Base-by-base conservation (phyloP, 768 basidiomycete genomes). In the Panellus pusillus region DNA sequence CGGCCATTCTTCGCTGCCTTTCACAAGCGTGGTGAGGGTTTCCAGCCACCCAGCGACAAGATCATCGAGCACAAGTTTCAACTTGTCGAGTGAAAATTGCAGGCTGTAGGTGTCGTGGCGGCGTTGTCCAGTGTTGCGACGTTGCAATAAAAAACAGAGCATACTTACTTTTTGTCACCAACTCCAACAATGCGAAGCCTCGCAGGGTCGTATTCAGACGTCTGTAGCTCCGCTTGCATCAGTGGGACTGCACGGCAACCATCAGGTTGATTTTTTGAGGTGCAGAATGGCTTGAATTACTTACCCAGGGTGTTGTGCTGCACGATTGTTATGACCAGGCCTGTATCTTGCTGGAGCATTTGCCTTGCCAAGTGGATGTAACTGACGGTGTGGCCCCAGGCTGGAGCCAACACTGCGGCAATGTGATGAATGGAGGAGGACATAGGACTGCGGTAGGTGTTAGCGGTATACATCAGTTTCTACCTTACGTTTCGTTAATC, bases 11-110 rank as follows among this genome's bases (percentile, higher is more conserved):
- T 44, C 18, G 24, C 9, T 28, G 12, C 44, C 55, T 19, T 35
- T 3, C 1, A n/a, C 29, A 1, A 57, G 19, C 7, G n/a, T 3
- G 15, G 55, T 24, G 7, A 57, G 29, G 3, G 11, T 7, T 11
- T 51, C 24, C 11, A 44, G 15, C 55, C 55, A 57, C 3, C 50
- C n/a, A n/a, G n/a, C n/a, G n/a, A n/a, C n/a, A n/a, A n/a, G n/a
- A n/a, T n/a, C n/a, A n/a, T n/a, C n/a, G 44, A 50, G 2, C 5
- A 39, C 29, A 2, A 35, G 18, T 9, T 19, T 27, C 1, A 56
- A 35, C 5, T 9, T 39, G 6, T n/a, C 35, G 4, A 49, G 49
- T 19, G 29, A 19, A 14, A 56, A 50, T 18, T 19, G 9, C 9
- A 47, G 7, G 24, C 46, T 47, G 32, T 19, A n/a, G n/a, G n/a